Conservation (phyloP, 371 early-diverging fungal genomes). For the Rhizopus sp. region DNA sequence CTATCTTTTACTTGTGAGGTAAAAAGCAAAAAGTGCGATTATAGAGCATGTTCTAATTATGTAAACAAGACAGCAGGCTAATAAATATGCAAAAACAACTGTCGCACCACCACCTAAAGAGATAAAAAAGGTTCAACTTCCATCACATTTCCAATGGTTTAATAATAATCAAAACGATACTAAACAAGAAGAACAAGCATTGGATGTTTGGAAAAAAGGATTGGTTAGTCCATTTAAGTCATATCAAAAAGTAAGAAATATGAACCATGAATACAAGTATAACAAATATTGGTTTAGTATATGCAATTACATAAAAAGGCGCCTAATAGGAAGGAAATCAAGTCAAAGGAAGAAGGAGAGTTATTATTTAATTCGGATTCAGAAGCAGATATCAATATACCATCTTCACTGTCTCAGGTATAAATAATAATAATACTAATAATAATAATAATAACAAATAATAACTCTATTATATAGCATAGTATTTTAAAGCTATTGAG, state of each 20-base stretch:
- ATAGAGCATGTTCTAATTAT: not conserved
- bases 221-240: constrained; percentile 28
- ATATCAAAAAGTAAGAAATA: constrained; percentile 28
- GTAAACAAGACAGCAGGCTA: constrained; percentile 35
- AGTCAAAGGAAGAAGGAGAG: constrained; percentile 12
- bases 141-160: constrained; percentile 31
- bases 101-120: constrained; percentile 34
- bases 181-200: constrained; percentile 10
- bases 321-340: constrained; percentile 16
- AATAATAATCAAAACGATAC: not conserved
- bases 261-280: not conserved
- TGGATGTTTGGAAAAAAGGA: constrained; percentile 32
- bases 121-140: constrained; percentile 22
- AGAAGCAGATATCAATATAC: not conserved
- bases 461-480: constrained; percentile 8
- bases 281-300: not conserved
- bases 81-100: constrained; percentile 28
- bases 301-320: constrained; percentile 16
- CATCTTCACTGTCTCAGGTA: constrained; percentile 29
- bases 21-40: not conserved
- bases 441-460: too few relatives aligned
- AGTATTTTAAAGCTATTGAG: constrained; percentile 24
- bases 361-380: constrained; percentile 5
- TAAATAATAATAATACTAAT: not conserved
- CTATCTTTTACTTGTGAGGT: constrained; percentile 49